Conservation (phyloP, 352 stramenopile genomes). For the Phytophthora pseudosyringae region DNA sequence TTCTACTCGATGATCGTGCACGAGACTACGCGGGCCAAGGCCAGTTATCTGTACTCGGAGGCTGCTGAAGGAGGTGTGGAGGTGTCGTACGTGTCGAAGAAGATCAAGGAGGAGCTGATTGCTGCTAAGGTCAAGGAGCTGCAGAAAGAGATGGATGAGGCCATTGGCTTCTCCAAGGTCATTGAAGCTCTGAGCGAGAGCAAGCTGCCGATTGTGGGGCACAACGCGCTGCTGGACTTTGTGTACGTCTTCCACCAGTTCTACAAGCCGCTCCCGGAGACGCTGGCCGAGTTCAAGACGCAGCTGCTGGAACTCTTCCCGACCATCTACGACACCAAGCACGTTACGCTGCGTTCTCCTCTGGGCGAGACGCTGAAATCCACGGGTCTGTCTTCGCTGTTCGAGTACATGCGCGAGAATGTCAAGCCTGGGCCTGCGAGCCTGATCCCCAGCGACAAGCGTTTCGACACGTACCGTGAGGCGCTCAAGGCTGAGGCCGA, state of each 20-base stretch:
- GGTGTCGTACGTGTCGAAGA: slow-evolving; percentile 65
- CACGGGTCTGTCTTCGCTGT: slow-evolving; percentile 67
- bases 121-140: slow-evolving; percentile 57
- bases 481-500: slow-evolving; percentile 61
- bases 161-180: slow-evolving; percentile 80
- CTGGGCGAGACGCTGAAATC: slow-evolving; percentile 65
- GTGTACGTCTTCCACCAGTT: slow-evolving; percentile 89
- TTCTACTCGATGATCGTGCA: slow-evolving; percentile 82
- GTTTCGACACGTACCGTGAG: slow-evolving; percentile 69
- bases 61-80: slow-evolving; percentile 49
- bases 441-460: slow-evolving; percentile 57
- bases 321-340: slow-evolving; percentile 84
- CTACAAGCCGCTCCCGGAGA: slow-evolving; percentile 74
- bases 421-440: slow-evolving; percentile 60
- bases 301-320: slow-evolving; percentile 77
- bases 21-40: slow-evolving; percentile 61
- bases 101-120: slow-evolving; percentile 71
- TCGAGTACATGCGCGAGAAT: slow-evolving; percentile 80
- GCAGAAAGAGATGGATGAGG: slow-evolving; percentile 66
- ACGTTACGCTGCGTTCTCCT: slow-evolving; percentile 62
- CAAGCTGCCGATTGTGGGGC: slow-evolving; percentile 79
- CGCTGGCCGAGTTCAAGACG: slow-evolving; percentile 73
- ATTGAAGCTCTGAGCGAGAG: slow-evolving; percentile 76
- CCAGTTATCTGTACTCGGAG: slow-evolving; percentile 72
- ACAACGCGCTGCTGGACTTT: slow-evolving; percentile 88